A percentile compares a stretch with the other conserved stretches of the same genome.
phyloP scores from a whole-genome alignment of 331 rosid species.

The Spiraea crenata region DNA sequence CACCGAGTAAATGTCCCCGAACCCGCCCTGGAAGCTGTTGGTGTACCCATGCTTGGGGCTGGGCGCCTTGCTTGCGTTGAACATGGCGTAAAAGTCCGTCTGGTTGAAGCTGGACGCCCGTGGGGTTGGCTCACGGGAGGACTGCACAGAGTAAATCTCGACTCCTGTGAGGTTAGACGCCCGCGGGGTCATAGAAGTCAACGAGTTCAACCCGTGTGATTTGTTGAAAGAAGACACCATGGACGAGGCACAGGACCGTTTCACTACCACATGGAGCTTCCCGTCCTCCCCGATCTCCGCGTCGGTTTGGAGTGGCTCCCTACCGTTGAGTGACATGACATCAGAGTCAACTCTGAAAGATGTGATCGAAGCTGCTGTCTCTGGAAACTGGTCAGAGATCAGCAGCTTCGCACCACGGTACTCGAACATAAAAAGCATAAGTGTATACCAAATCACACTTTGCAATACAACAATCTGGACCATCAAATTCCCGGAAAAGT shows the following conservation, averaged over 20 bases:
- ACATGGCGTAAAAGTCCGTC: slow-evolving; percentile 84
- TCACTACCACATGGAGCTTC: slow-evolving; percentile 77
- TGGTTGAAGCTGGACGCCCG: slow-evolving; percentile 93
- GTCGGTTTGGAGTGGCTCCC: slow-evolving; percentile 74
- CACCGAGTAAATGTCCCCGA: slow-evolving; percentile 57
- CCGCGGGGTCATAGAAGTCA: slow-evolving; percentile 75
- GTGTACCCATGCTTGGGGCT: slow-evolving; percentile 87
- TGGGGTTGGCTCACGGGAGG: slow-evolving; percentile 92
- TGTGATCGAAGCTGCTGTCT: slow-evolving; percentile 84
- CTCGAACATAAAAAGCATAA: slow-evolving; percentile 88
- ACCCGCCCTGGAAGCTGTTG: slow-evolving; percentile 44
- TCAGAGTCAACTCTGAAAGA: slow-evolving; percentile 87
- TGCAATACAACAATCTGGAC: slow-evolving; percentile 91
- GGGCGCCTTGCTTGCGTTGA: slow-evolving; percentile 69
- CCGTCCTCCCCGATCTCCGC: slow-evolving; percentile 95
- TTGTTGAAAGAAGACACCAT: slow-evolving; percentile 82
- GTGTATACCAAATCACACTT: slow-evolving; percentile 86
- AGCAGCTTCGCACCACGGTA: slow-evolving; percentile 89
- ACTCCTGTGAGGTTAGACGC: slow-evolving; percentile 91
- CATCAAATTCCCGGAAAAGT: slow-evolving; percentile 72
- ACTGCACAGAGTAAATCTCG: slow-evolving; percentile 90
- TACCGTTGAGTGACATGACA: slow-evolving; percentile 76
- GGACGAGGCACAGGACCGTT: slow-evolving; percentile 65
- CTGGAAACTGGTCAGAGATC: slow-evolving; percentile 85
- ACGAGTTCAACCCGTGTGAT: slow-evolving; percentile 53